Conservation (phyloP, 2,329 filamentous ascomycete genomes). For the Stemphylium beticola region DNA sequence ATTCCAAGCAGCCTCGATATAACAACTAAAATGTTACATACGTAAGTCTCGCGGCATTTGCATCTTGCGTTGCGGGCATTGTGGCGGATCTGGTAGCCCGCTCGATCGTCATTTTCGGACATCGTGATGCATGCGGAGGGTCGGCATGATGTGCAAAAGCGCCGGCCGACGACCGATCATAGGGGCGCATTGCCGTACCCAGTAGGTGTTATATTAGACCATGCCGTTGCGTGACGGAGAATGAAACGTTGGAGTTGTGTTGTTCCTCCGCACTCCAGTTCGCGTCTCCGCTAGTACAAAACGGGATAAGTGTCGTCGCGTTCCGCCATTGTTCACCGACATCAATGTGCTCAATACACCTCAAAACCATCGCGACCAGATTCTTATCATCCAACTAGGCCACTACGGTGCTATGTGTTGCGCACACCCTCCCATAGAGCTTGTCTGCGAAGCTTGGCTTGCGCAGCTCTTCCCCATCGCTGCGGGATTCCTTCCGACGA, state of each 20-base stretch:
- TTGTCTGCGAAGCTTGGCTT: neutral
- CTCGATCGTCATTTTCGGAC: too few species aligned
- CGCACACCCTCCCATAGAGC: neutral
- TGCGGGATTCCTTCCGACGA: neutral
- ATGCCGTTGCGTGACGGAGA: neutral
- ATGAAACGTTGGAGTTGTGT: neutral
- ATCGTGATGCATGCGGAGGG: too few species aligned
- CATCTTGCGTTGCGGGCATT: too few species aligned
- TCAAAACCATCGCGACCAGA: conserved; percentile 1
- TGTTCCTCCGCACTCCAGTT: neutral
- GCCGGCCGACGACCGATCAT: too few species aligned
- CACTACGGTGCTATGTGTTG: neutral
- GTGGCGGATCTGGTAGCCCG: too few species aligned
- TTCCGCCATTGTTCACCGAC: neutral
- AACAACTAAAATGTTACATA: too few species aligned
- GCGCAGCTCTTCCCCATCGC: neutral
- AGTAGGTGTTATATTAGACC: neutral
- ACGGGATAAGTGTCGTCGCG: neutral
- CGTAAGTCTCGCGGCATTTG: too few species aligned
- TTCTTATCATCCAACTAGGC: conserved; percentile 2
- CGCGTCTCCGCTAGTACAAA: neutral
- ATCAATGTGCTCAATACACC: conserved; percentile 30
- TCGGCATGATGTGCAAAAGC: too few species aligned
- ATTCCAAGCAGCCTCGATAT: too few species aligned
- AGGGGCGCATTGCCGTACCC: neutral